Base-by-base conservation (phyloP, 495 filamentous ascomycete genomes). In the Bombardia bombarda region DNA sequence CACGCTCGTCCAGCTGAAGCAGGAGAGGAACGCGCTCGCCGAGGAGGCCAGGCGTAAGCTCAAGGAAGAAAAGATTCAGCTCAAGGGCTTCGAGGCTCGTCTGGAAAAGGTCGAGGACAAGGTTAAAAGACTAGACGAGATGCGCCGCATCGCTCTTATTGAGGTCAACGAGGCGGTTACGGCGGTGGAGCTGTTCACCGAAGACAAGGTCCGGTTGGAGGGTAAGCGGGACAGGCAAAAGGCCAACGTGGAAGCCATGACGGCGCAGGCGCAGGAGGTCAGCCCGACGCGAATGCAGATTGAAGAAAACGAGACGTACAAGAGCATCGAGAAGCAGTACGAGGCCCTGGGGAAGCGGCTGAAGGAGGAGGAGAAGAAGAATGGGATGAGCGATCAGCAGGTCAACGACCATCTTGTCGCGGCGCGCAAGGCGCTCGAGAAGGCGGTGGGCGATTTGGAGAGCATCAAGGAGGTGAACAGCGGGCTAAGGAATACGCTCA, bases 161-260 rank as follows among this genome's bases (percentile, higher is more conserved):
- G 70, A 82, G 12, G 87, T 89, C 53, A 94, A 93, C 54, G 43
- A 59, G 10, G 79, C 80, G 2, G 53, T 83, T 20, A 67, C 72
- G 12, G 51, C 38, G 3, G 62, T 84, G 14, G 67, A 76, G 4
- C 55, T 71, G 3, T 62, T 67, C 5, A 71, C 77, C 45, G 51
- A 58, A 16, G 66, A 75, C 1, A 74, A 71, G 50, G 43, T 42
- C n/a, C 51, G 47, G 4, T 58, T 73, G 4, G 62, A 79, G 43
- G 49, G 57, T 18, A 71, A 73, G 39, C 67, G 55, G 10, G 68
- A 78, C 2, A 62, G 70, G 10, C 58, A 74, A 22, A 53, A 49
- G 25, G 66, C 59, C 3, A 46, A 46, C 2, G 71, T 90, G 13
- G 52, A 63, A 0, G 63, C 78, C 1, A 83, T 76, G 50, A 77